Conservation (phyloP, 2,329 filamentous ascomycete genomes). For the Epichloe brachyelytri region DNA sequence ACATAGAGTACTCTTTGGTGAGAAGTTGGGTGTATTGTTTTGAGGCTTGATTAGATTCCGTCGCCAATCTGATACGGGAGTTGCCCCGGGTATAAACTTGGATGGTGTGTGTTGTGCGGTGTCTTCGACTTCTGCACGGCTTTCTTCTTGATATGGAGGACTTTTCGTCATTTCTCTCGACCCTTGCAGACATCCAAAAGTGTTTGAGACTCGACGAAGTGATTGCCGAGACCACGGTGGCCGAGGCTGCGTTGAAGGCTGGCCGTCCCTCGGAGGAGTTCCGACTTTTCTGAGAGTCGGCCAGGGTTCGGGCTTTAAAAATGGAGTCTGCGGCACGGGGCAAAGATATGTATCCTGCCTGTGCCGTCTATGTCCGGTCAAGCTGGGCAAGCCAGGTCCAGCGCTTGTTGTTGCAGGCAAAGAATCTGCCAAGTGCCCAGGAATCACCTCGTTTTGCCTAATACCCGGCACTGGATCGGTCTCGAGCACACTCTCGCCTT, state of each 20-base stretch:
- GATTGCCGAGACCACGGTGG: constrained; percentile 3
- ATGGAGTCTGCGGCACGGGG: neutral
- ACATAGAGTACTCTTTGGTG: neutral
- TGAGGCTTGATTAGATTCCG: constrained; percentile 1
- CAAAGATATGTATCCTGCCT: constrained; percentile 8
- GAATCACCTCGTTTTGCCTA: neutral
- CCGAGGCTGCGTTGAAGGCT: neutral
- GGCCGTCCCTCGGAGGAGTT: neutral
- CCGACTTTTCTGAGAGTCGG: constrained; percentile 6
- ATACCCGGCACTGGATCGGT: neutral
- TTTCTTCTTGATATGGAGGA: neutral
- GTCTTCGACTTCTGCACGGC: neutral
- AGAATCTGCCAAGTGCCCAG: neutral
- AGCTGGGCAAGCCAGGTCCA: constrained; percentile 5
- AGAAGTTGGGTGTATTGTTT: neutral
- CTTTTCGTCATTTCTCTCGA: neutral
- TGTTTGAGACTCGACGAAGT: constrained; percentile 5
- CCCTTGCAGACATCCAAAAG: neutral
- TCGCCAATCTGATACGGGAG: constrained; percentile 8
- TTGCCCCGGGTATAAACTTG: neutral
- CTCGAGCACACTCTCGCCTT: neutral
- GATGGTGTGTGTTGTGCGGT: neutral
- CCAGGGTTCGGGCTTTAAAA: constrained; percentile 7
- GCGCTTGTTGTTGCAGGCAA: neutral
- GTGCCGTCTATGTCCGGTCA: constrained; percentile 6